Percentiles rank a stretch among this genome's conserved stretches.
Conservation (phyloP, 2,329 filamentous ascomycete species). For the Dryadomyces sulphureus region DNA sequence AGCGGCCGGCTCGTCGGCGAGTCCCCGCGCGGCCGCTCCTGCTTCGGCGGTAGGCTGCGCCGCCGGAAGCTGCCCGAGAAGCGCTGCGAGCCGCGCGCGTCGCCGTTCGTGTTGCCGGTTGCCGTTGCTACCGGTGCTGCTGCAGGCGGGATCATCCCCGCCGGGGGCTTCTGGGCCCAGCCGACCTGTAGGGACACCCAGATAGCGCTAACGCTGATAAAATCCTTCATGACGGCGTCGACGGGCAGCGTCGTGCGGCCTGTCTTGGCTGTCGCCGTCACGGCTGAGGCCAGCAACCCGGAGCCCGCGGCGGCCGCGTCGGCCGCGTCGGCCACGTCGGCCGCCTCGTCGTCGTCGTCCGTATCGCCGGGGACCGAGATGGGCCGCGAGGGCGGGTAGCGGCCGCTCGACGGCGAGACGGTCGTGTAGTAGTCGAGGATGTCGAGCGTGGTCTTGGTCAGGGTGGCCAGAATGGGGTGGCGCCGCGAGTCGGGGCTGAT, state of each 20-base stretch:
- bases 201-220: constrained; percentile 36
- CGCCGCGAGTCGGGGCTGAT: constrained; percentile 53
- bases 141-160: background rate
- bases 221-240: constrained; percentile 27
- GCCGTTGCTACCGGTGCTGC: no score
- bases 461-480: constrained; percentile 59
- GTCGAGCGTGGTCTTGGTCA: constrained; percentile 49
- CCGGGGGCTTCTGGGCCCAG: constrained; percentile 12
- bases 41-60: background rate
- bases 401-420: constrained; percentile 31
- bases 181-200: constrained; percentile 35
- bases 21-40: background rate
- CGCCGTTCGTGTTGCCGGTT: no score
- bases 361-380: constrained; percentile 5
- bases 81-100: constrained; percentile 4
- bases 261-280: constrained; percentile 3
- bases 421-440: constrained; percentile 54
- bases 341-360: constrained; percentile 10
- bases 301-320: constrained; percentile 3
- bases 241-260: constrained; percentile 22
- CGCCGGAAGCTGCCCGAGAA: background rate
- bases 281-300: constrained; percentile 3
- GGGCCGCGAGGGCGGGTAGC: constrained; percentile 29
- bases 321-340: constrained; percentile 3
- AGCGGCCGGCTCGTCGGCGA: background rate